Evolutionary conservation across 768 basidiomycete genomes (phyloP).

Genomic region (Trametopsis cervina): DNA sequence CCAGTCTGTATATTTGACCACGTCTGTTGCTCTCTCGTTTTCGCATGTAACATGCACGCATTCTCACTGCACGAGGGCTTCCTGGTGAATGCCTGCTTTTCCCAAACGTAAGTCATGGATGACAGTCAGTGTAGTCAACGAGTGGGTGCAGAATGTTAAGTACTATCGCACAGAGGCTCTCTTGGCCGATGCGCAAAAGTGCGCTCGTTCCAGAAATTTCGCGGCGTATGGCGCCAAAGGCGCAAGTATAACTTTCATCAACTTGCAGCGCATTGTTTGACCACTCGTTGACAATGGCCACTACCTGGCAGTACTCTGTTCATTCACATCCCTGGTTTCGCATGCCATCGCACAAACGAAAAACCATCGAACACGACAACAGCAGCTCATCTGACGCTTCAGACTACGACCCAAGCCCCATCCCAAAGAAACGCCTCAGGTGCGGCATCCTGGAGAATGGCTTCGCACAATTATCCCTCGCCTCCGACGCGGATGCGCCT

Average conservation of each 20-base stretch:
- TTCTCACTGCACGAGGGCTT: neutral
- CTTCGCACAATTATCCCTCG: constrained; percentile 44
- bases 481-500: neutral
- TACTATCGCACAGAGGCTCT: too few species aligned
- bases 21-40: neutral
- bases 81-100: too few species aligned
- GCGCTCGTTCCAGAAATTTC: constrained; percentile 1
- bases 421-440: constrained; percentile 35
- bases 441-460: constrained; percentile 47
- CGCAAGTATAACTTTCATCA: neutral
- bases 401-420: constrained; percentile 5
- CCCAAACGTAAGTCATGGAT: too few species aligned
- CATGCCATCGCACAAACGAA: constrained; percentile 35
- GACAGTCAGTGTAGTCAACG: too few species aligned
- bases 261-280: neutral
- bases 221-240: neutral
- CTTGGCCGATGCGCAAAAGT: neutral
- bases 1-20: neutral
- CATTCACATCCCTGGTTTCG: constrained; percentile 39
- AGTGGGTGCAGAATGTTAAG: too few species aligned
- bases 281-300: constrained; percentile 22
- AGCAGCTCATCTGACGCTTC: constrained; percentile 8
- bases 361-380: constrained; percentile 18
- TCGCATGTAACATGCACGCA: neutral
- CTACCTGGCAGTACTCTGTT: constrained; percentile 27